A percentile compares a stretch with the other conserved stretches of the same genome.
phyloP scores from a whole-genome alignment of 495 filamentous ascomycete genomes.

The Trichoderma gamsii region DNA sequence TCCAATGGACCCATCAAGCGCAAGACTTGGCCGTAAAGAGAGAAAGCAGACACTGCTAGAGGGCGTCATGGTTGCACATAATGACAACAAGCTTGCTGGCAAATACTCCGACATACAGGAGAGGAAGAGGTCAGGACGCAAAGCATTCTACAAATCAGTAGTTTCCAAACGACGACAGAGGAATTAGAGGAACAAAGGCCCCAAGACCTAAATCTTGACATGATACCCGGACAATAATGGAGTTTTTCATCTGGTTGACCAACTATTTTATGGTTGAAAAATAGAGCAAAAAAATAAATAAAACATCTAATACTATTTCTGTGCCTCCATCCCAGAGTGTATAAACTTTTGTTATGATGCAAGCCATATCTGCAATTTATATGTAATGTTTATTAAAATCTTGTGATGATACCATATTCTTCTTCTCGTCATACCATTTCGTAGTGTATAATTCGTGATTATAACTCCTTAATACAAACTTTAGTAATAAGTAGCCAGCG shows the following conservation, averaged over 20 bases:
- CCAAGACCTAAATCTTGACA: background rate
- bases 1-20: slow-evolving; percentile 77
- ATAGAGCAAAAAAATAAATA: background rate
- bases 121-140: slow-evolving; percentile 28
- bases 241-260: slow-evolving; percentile 12
- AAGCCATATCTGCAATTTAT: no score
- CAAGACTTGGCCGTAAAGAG: slow-evolving; percentile 76
- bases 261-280: slow-evolving; percentile 14
- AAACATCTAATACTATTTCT: slow-evolving; percentile 22
- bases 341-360: background rate
- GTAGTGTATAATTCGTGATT: background rate
- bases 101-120: slow-evolving; percentile 33
- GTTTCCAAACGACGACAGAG: slow-evolving; percentile 26
- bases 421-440: background rate
- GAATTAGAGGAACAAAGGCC: slow-evolving; percentile 19
- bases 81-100: slow-evolving; percentile 30
- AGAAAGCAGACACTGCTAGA: slow-evolving; percentile 87
- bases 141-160: slow-evolving; percentile 30
- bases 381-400: background rate
- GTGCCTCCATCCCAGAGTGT: background rate
- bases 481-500: background rate
- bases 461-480: background rate
- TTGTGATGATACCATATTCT: background rate
- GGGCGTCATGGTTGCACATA: slow-evolving; percentile 52
- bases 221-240: slow-evolving; percentile 4